phyloP scores from a whole-genome alignment of 2,329 filamentous ascomycete genomes.

The Cladosporium sp. region DNA sequence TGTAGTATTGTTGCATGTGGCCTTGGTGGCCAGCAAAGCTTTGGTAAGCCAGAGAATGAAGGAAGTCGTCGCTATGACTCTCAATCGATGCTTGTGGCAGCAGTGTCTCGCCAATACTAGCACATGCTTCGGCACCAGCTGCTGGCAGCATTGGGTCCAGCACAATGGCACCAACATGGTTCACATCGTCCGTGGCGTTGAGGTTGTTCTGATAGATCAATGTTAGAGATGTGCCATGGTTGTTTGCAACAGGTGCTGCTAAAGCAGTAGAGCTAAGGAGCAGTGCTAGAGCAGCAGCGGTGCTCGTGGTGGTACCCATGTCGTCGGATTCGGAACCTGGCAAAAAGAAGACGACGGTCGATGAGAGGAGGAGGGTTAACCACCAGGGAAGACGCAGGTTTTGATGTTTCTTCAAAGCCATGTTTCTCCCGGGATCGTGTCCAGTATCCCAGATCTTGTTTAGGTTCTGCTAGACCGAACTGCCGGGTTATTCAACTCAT shows the following conservation, averaged over 20 bases:
- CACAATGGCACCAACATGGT: slow-evolving; percentile 49
- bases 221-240: slow-evolving; percentile 43
- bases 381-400: slow-evolving; percentile 1
- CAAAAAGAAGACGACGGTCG: slow-evolving; percentile 7
- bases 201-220: slow-evolving; percentile 53
- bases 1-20: slow-evolving; percentile 38
- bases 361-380: slow-evolving; percentile 5
- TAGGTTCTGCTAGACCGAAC: neutral
- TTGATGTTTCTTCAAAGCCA: slow-evolving; percentile 5
- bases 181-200: slow-evolving; percentile 49
- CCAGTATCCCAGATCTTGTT: neutral
- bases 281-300: slow-evolving; percentile 13
- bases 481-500: neutral
- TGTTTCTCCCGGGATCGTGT: neutral
- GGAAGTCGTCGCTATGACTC: slow-evolving; percentile 43
- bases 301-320: slow-evolving; percentile 7
- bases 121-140: slow-evolving; percentile 42
- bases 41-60: slow-evolving; percentile 42
- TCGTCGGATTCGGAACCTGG: neutral
- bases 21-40: slow-evolving; percentile 37
- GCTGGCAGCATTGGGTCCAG: slow-evolving; percentile 39
- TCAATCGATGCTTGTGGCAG: slow-evolving; percentile 40
- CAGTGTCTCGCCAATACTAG: slow-evolving; percentile 44
- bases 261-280: slow-evolving; percentile 9
- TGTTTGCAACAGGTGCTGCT: slow-evolving; percentile 21